Percentiles rank a stretch among this genome's conserved stretches.
These are phyloP conservation scores for Agrocybe pediades DNA, from an alignment of 768 basidiomycete genomes.

Conservation along the genomic window DNA sequence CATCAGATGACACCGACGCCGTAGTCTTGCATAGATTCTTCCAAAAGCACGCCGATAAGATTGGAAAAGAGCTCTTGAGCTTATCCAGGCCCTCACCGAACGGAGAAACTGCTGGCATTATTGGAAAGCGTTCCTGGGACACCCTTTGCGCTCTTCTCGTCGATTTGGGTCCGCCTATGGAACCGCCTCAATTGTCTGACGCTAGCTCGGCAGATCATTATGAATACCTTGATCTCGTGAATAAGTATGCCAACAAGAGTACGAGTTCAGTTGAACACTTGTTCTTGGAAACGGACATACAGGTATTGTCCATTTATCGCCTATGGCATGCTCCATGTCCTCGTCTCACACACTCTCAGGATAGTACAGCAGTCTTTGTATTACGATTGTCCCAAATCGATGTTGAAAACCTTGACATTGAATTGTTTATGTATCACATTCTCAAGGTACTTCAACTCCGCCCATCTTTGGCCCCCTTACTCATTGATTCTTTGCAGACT, in stretches of 20 bases:
- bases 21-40: constrained; percentile 85
- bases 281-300: constrained; percentile 58
- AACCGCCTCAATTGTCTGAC: constrained; percentile 62
- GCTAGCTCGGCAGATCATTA: constrained; percentile 52
- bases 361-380: constrained; percentile 59
- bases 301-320: constrained; percentile 35
- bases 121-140: constrained; percentile 85
- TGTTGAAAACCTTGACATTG: constrained; percentile 78
- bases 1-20: constrained; percentile 81
- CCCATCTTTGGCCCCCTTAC: neutral
- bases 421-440: constrained; percentile 75
- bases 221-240: constrained; percentile 70
- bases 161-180: constrained; percentile 71
- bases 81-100: constrained; percentile 61
- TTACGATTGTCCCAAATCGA: constrained; percentile 70
- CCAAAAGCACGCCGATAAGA: constrained; percentile 82
- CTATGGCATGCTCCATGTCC: neutral
- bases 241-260: constrained; percentile 58
- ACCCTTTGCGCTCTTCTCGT: constrained; percentile 76
- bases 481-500: constrained; percentile 36
- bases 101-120: constrained; percentile 54
- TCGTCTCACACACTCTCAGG: no score
- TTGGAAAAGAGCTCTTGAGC: constrained; percentile 84
- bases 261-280: constrained; percentile 65
- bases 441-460: constrained; percentile 52